Percentiles rank a stretch among this genome's conserved stretches.
phyloP scores from a whole-genome alignment of 331 rosid species.

The Pyrus hybrid region DNA sequence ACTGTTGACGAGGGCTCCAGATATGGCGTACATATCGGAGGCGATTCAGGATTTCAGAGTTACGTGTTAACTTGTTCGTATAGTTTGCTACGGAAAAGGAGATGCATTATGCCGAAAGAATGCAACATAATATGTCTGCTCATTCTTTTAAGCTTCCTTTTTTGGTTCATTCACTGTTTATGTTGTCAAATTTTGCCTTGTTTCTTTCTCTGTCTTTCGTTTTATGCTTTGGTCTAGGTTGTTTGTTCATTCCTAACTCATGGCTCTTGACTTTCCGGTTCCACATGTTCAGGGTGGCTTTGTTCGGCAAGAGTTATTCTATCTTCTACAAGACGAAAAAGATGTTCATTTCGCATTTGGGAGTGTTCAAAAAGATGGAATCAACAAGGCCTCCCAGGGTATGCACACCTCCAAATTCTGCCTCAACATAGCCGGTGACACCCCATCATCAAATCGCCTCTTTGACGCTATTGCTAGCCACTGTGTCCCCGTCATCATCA shows the following conservation, averaged over 20 bases:
- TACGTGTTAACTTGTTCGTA: neutral
- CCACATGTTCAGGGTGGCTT: constrained; percentile 52
- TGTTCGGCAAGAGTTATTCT: constrained; percentile 58
- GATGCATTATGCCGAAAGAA: neutral
- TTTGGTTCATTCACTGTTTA: neutral
- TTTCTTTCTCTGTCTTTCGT: neutral
- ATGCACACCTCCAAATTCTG: constrained; percentile 75
- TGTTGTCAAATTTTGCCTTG: neutral
- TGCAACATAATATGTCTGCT: neutral
- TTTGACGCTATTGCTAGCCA: constrained; percentile 78
- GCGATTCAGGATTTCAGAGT: neutral
- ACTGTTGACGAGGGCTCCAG: neutral
- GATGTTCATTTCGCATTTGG: constrained; percentile 83
- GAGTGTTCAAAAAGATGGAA: constrained; percentile 49
- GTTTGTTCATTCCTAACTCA: neutral
- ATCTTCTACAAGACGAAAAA: constrained; percentile 56
- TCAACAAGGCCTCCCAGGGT: constrained; percentile 45
- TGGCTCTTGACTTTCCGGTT: neutral
- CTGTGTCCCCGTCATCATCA: constrained; percentile 77
- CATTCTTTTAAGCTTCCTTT: neutral
- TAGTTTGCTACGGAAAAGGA: neutral
- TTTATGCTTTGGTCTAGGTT: neutral
- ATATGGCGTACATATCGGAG: neutral
- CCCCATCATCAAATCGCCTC: constrained; percentile 82
- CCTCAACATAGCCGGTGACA: too few species aligned